phyloP scores from a whole-genome alignment of 768 basidiomycete genomes.

The Boletus bicolor region DNA sequence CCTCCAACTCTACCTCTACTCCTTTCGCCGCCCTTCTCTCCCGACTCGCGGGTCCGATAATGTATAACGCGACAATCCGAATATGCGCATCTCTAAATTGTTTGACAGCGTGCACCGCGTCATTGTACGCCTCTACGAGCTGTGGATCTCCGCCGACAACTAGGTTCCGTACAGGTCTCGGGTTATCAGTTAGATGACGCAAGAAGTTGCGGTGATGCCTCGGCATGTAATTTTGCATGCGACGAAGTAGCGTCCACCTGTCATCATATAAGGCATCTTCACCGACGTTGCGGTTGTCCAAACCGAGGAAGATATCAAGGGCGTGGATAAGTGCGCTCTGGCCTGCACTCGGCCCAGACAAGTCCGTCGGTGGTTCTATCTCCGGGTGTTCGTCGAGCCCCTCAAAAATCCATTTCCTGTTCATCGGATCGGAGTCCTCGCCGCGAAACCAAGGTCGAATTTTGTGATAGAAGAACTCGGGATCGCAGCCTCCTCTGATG shows the following conservation, averaged over 20 bases:
- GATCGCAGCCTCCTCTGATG: constrained; percentile 70
- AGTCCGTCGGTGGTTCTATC: constrained; percentile 45
- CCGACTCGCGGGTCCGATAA: constrained; percentile 60
- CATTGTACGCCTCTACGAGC: constrained; percentile 58
- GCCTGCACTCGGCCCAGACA: constrained; percentile 79
- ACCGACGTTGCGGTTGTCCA: constrained; percentile 44
- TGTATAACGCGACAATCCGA: constrained; percentile 69
- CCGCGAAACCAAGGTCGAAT: constrained; percentile 84
- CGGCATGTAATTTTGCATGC: constrained; percentile 85
- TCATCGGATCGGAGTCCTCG: constrained; percentile 47
- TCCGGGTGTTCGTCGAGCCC: constrained; percentile 50
- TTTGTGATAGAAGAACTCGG: constrained; percentile 64
- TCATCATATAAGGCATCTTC: constrained; percentile 9
- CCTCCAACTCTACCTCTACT: constrained; percentile 16
- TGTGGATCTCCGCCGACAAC: constrained; percentile 34
- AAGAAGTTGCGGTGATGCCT: constrained; percentile 77
- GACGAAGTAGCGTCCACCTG: constrained; percentile 50
- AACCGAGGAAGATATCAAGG: constrained; percentile 68
- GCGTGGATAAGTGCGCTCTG: constrained; percentile 78
- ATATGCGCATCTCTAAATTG: constrained; percentile 76
- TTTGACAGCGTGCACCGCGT: constrained; percentile 61
- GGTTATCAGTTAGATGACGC: constrained; percentile 56
- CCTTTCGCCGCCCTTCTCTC: constrained; percentile 10
- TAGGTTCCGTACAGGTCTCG: constrained; percentile 58
- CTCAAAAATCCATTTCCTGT: constrained; percentile 55